phyloP scores from a whole-genome alignment of 2,329 filamentous ascomycete species.

The Colletotrichum sp. region DNA sequence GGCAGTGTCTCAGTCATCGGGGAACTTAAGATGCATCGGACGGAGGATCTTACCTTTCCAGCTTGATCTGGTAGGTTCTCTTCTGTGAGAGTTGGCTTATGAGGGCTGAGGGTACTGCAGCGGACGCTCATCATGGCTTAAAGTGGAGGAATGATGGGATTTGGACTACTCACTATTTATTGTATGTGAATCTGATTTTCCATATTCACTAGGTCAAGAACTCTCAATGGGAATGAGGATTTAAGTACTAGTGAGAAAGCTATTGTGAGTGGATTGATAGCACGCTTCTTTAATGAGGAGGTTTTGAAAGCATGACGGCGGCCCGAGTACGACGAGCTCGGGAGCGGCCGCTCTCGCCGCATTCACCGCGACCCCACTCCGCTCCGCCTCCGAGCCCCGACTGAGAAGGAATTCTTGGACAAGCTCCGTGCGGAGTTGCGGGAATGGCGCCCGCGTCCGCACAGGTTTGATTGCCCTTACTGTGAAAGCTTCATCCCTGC shows the following conservation, averaged over 20 bases:
- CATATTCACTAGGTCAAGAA: neutral
- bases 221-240: neutral
- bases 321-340: neutral
- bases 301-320: neutral
- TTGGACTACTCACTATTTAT: too few relatives aligned
- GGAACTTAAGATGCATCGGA: neutral
- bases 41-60: accelerated
- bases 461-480: neutral
- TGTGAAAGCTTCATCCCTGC: neutral
- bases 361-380: neutral
- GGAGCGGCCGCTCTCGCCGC: neutral
- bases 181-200: neutral
- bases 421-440: neutral
- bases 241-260: neutral
- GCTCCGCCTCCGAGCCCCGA: neutral
- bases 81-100: neutral
- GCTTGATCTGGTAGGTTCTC: neutral
- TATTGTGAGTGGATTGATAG: neutral
- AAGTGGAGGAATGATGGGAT: neutral
- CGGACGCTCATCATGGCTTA: neutral
- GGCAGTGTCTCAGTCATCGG: neutral
- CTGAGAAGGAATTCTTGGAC: accelerated
- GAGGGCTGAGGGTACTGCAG: neutral
- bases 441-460: neutral
- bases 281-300: neutral